A percentile compares a stretch with the other conserved stretches of the same genome.
These are phyloP conservation scores for Cercospora canescens DNA, from an alignment of 2,329 filamentous ascomycete species.

Conservation along the genomic window DNA sequence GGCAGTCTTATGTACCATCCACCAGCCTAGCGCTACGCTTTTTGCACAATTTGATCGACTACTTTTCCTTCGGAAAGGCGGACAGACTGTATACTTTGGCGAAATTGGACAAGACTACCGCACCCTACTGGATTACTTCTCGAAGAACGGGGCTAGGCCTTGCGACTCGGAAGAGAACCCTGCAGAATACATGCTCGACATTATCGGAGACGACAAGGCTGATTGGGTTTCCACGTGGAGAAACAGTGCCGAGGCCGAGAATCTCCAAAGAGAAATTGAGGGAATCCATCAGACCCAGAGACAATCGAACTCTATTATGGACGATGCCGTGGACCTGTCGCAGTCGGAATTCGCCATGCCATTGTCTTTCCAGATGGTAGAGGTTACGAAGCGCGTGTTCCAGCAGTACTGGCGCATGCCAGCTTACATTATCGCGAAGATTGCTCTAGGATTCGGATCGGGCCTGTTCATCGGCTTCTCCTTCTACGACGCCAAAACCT, in stretches of 20 bases:
- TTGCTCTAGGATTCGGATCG: constrained; percentile 54
- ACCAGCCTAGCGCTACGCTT: constrained; percentile 47
- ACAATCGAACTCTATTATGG: constrained; percentile 18
- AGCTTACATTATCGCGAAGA: constrained; percentile 57
- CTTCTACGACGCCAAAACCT: constrained; percentile 41
- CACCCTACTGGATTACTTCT: constrained; percentile 55
- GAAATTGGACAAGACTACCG: constrained; percentile 45
- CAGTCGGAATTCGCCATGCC: constrained; percentile 48
- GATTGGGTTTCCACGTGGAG: constrained; percentile 47
- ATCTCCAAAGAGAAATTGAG: constrained; percentile 41
- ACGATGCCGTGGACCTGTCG: constrained; percentile 34
- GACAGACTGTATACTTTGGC: constrained; percentile 51
- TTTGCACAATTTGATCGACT: constrained; percentile 49
- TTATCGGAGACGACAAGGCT: constrained; percentile 38
- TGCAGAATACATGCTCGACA: constrained; percentile 71
- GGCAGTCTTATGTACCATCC: constrained; percentile 50
- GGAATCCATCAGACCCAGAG: constrained; percentile 39
- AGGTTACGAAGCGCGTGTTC: constrained; percentile 45
- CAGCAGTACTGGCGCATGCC: constrained; percentile 49
- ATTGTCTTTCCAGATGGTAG: constrained; percentile 36
- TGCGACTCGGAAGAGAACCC: constrained; percentile 64
- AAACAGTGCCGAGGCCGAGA: constrained; percentile 29
- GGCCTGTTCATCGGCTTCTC: constrained; percentile 51
- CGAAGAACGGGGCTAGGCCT: constrained; percentile 59
- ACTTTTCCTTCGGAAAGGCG: constrained; percentile 46